Base-by-base conservation (phyloP, 2,329 filamentous ascomycete genomes). In the Leptographium lundbergii region DNA sequence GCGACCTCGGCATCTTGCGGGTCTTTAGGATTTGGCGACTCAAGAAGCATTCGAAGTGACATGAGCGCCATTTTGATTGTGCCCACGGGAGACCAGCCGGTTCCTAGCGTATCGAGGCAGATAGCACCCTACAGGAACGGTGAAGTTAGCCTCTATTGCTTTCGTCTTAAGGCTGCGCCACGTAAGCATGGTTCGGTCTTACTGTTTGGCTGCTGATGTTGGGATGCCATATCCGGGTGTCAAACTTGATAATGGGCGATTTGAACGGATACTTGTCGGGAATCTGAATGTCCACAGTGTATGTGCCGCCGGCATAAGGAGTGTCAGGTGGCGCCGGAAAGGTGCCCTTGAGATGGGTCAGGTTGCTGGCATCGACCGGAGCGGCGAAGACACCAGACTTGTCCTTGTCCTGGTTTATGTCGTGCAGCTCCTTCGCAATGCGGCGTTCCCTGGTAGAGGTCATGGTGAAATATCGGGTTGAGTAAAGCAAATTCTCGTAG, bases 1-100 rank as follows among this genome's bases (percentile, higher is more conserved):
- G 94, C 94, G 1, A 97, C 94, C 71, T 96, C 90, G 47, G 91
- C 91, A 68, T 99, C 94, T 75, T 99, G 94, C 0, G 94, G 94
- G 65, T 99, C 94, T 67, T 92, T 95, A 0, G 94, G 92, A 71
- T 99, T 95, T 4, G 94, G 94, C 22, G 86, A 89, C 73, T 90
- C 90, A 67, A 99, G 88, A 22, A 99, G 84, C 65, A 91, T 92
- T 71, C 96, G 91, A 36, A 99, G 80, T 32, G 91, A 96, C 61
- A 99, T 85, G 53, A 99, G 82, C 45, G 92, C 90, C 24, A 90
- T 95, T 75, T 96, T 97, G 72, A 99, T 92, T 17, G 92, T 99
- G 62, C 96, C 81, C 27, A 99, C 91, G 0, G 94, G 94, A 6
- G 92, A 96, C 94, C 94, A 99, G 66, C 88, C 90, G 14, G 82